phyloP scores from a whole-genome alignment of 106 monocot genomes.

The Dioscorea alata region DNA sequence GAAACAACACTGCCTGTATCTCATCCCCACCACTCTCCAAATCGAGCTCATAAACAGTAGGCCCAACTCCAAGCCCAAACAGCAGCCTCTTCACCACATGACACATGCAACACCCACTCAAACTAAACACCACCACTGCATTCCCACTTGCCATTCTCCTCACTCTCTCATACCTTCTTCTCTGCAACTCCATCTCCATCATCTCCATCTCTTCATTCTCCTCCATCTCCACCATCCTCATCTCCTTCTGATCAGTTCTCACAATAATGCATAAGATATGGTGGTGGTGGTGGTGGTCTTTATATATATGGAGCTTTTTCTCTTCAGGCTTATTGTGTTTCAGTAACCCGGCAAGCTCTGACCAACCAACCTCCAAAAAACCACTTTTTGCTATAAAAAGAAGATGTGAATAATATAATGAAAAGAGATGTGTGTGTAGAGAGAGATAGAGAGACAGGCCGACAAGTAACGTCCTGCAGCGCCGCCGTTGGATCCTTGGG shows the following conservation, averaged over 20 bases:
- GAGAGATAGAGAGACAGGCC: constrained; percentile 7
- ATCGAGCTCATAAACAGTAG: constrained; percentile 72
- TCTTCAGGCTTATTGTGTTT: constrained; percentile 6
- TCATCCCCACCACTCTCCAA: constrained; percentile 26
- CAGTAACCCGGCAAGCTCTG: constrained; percentile 16
- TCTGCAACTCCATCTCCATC: not conserved
- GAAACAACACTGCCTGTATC: constrained; percentile 41
- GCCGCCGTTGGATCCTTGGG: not conserved
- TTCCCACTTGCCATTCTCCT: constrained; percentile 42
- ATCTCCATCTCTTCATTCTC: too few relatives aligned
- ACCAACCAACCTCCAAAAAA: not conserved
- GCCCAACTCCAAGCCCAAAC: constrained; percentile 57
- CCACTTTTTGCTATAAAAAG: too few relatives aligned
- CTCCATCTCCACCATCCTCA: too few relatives aligned
- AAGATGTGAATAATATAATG: too few relatives aligned
- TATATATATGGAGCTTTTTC: not conserved
- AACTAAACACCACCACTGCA: constrained; percentile 76
- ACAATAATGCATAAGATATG: not conserved
- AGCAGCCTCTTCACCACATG: constrained; percentile 69
- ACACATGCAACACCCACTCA: constrained; percentile 79
- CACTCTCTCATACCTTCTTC: constrained; percentile 35
- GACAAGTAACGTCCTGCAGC: constrained; percentile 19
- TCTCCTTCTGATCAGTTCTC: too few relatives aligned
- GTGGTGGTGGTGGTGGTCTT: not conserved
- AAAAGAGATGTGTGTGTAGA: not conserved